phyloP scores from a whole-genome alignment of 164 flowering plant genomes.

The Tetrastigma voinierianum region DNA sequence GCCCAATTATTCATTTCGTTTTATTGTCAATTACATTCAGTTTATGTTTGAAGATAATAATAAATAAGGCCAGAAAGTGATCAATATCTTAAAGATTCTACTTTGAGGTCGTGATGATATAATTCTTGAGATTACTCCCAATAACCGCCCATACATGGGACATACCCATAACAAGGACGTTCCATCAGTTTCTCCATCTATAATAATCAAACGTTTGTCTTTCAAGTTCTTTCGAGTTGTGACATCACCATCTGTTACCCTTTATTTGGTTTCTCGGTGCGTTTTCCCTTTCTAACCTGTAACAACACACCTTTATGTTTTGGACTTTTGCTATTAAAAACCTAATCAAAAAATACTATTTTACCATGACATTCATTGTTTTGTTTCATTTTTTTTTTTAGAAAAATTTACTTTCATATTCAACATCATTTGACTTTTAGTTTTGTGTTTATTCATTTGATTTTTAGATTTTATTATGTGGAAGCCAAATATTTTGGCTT shows the following conservation, averaged over 20 bases:
- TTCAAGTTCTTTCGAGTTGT: not conserved
- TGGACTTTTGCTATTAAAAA: not conserved
- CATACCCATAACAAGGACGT: slow-evolving; percentile 7
- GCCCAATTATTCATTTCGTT: slow-evolving; percentile 1
- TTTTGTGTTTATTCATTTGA: too few species aligned
- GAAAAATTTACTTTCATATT: too few species aligned
- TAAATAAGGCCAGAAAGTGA: too few species aligned
- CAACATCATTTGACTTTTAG: too few species aligned
- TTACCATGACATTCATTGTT: too few species aligned
- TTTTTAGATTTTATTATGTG: too few species aligned
- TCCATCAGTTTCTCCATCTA: slow-evolving; percentile 25
- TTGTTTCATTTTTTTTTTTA: too few species aligned
- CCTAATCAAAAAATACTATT: too few species aligned
- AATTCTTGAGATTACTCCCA: slow-evolving; percentile 5
- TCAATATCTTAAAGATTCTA: not conserved
- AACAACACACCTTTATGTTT: too few species aligned
- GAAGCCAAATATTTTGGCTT: too few species aligned
- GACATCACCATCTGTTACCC: slow-evolving; percentile 2
- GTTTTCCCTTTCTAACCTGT: not conserved
- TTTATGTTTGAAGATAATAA: not conserved
- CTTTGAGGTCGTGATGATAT: slow-evolving; percentile 4
- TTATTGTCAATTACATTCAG: not conserved
- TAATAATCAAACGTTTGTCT: slow-evolving; percentile 39
- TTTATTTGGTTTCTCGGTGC: not conserved
- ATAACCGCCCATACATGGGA: not conserved